phyloP scores from a whole-genome alignment of 768 basidiomycete genomes.

The Phanerochaete sordida region DNA sequence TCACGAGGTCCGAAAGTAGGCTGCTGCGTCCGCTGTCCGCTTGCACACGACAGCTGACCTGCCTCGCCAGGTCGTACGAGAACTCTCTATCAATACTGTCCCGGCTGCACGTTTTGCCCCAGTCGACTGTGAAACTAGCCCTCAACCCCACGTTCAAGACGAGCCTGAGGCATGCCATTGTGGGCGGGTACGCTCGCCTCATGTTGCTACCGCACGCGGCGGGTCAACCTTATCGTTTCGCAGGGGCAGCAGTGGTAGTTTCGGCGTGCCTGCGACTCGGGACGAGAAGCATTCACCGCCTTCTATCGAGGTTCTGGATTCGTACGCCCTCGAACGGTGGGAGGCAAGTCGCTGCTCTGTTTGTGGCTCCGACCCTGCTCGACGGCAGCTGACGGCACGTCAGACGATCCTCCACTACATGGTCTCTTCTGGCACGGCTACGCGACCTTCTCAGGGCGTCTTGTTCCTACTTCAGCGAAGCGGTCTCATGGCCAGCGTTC shows the following conservation, averaged over 20 bases:
- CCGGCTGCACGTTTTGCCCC: slow-evolving; percentile 67
- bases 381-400: background rate
- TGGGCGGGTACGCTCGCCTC: slow-evolving; percentile 65
- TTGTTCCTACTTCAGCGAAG: slow-evolving; percentile 79
- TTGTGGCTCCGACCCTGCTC: background rate
- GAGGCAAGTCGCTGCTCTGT: slow-evolving; percentile 53
- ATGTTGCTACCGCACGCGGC: background rate
- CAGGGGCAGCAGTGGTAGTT: slow-evolving; percentile 77
- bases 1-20: slow-evolving; percentile 68
- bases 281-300: slow-evolving; percentile 57
- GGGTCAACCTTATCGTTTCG: background rate
- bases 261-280: slow-evolving; percentile 71
- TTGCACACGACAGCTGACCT: background rate
- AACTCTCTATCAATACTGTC: slow-evolving; percentile 60
- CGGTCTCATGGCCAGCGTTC: slow-evolving; percentile 75
- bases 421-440: slow-evolving; percentile 89
- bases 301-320: slow-evolving; percentile 63
- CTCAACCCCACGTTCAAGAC: slow-evolving; percentile 76
- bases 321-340: slow-evolving; percentile 85
- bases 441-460: slow-evolving; percentile 80
- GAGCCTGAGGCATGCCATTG: slow-evolving; percentile 78
- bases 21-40: background rate
- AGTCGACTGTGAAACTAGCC: slow-evolving; percentile 54
- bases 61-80: slow-evolving; percentile 61
- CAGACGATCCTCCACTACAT: slow-evolving; percentile 97